Conservation (phyloP, 2,329 filamentous ascomycete genomes). For the Fusarium tupiense region DNA sequence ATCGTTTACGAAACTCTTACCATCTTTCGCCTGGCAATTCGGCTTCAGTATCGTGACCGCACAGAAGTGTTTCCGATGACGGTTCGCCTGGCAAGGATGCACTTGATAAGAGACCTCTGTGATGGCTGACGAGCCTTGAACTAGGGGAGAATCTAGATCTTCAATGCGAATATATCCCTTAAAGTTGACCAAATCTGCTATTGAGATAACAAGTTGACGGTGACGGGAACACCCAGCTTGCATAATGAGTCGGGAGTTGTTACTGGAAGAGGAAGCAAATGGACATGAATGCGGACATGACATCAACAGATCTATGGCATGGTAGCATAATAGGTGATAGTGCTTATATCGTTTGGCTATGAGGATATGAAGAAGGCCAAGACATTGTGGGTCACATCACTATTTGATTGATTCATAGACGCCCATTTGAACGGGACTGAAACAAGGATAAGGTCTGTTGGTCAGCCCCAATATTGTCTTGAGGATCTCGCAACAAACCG, state of each 20-base stretch:
- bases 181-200: neutral
- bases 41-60: slow-evolving; percentile 13
- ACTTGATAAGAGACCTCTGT: neutral
- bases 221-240: neutral
- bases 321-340: slow-evolving; percentile 1
- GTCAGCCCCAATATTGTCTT: neutral
- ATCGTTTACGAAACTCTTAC: slow-evolving; percentile 33
- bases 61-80: neutral
- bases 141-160: slow-evolving; percentile 43
- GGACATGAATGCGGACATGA: neutral
- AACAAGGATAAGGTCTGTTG: slow-evolving; percentile 13
- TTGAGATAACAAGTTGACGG: neutral
- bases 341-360: slow-evolving; percentile 20
- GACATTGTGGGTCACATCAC: slow-evolving; percentile 18
- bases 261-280: neutral
- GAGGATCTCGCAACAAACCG: slow-evolving; percentile 27
- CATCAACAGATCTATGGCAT: neutral
- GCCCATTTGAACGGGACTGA: slow-evolving; percentile 2
- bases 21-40: slow-evolving; percentile 27
- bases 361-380: slow-evolving; percentile 1
- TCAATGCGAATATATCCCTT: slow-evolving; percentile 38
- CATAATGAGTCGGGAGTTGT: neutral
- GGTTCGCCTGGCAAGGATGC: neutral
- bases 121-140: slow-evolving; percentile 16
- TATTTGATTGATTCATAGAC: slow-evolving; percentile 9